A percentile compares a stretch with the other conserved stretches of the same genome.
These are phyloP conservation scores for Cicer pinnatifidum DNA, from an alignment of 306 rosid genomes.

Conservation along the genomic window DNA sequence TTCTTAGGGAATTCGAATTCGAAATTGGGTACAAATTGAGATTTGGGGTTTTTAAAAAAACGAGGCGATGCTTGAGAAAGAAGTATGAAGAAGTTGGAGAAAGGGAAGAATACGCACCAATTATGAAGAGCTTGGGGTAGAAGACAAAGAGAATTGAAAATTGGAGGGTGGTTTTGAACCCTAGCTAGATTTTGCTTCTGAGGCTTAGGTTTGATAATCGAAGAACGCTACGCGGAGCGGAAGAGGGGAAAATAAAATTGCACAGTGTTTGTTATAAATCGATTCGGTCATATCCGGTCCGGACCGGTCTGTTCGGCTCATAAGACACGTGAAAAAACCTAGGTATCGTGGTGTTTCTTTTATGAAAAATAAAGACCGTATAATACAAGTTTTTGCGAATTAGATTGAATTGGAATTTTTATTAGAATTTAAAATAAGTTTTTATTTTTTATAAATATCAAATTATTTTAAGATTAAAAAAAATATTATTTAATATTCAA, in stretches of 20 bases:
- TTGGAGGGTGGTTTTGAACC: slow-evolving; percentile 13
- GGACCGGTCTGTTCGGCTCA: neutral
- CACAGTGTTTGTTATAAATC: neutral
- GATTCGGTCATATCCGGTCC: neutral
- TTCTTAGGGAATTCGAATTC: neutral
- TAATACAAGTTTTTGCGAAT: no score
- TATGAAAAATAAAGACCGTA: no score
- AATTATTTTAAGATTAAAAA: no score
- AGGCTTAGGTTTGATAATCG: slow-evolving; percentile 26
- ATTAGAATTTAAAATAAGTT: no score
- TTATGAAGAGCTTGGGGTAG: neutral
- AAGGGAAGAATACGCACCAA: slow-evolving; percentile 27
- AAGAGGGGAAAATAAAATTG: neutral
- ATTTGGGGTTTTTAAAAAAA: neutral
- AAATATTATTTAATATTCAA: no score
- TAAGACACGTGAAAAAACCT: no score
- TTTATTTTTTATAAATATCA: no score
- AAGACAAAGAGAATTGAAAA: neutral
- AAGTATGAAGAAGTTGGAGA: neutral
- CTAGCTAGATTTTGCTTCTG: slow-evolving; percentile 2
- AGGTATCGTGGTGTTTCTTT: no score
- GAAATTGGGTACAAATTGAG: slow-evolving; percentile 16
- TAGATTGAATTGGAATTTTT: no score
- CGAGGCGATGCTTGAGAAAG: neutral
- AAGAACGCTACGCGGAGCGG: neutral